phyloP scores from a whole-genome alignment of 2,329 filamentous ascomycete genomes.

The Penicillium sp. region DNA sequence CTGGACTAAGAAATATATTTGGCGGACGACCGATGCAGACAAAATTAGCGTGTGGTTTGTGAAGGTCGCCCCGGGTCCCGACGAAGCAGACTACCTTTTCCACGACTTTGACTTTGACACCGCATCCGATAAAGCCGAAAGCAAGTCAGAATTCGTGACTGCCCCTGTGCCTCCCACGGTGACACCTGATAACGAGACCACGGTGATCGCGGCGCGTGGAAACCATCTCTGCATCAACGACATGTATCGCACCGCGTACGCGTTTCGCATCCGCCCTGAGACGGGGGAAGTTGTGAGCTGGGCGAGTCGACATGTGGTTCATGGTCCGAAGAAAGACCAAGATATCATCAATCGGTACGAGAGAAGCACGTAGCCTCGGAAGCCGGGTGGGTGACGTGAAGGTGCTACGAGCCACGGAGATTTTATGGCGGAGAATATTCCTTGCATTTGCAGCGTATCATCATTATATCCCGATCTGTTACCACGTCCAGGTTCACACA shows the following conservation, averaged over 20 bases:
- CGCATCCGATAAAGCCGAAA: neutral
- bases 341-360: constrained; percentile 44
- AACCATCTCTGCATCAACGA: constrained; percentile 48
- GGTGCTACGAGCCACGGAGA: neutral
- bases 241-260: constrained; percentile 47
- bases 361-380: constrained; percentile 7
- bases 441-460: neutral
- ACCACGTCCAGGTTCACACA: neutral
- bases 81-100: constrained; percentile 45
- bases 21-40: constrained; percentile 30
- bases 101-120: constrained; percentile 40
- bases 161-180: constrained; percentile 25
- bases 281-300: constrained; percentile 39
- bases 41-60: constrained; percentile 47
- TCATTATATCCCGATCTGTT: neutral
- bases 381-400: neutral
- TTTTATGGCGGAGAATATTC: neutral
- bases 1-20: constrained; percentile 47
- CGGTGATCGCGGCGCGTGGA: constrained; percentile 38
- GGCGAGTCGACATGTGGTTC: constrained; percentile 46
- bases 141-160: constrained; percentile 14
- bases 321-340: constrained; percentile 47
- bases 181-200: constrained; percentile 14
- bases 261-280: constrained; percentile 36
- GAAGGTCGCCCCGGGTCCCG: constrained; percentile 30